Base-by-base conservation (phyloP, 495 filamentous ascomycete genomes). In the Talaromyces stipitatus region DNA sequence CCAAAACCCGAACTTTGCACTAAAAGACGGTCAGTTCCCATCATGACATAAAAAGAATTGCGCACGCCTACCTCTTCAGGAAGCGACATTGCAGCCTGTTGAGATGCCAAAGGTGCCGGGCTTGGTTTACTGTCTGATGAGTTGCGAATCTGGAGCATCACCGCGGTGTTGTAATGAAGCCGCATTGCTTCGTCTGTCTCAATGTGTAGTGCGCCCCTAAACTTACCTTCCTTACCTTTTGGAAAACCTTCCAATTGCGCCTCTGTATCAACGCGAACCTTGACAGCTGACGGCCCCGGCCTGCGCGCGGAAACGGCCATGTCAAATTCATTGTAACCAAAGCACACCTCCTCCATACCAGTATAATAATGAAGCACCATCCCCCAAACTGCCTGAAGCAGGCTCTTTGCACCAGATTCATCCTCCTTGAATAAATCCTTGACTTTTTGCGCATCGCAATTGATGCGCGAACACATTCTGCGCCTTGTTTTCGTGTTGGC, bases 331-430 rank as follows among this genome's bases (percentile, higher is more conserved):
- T 74, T 71, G 57, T 76, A 81, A 12, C 82, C 82, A 62, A 85
- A 86, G 52, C 73, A 78, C 22, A 85, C 73, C 55, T 81, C 72
- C 36, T 82, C 74, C 10, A 74, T 72, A 1, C 74, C 75, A 30
- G 79, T 79, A 63, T 84, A 84, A 36, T 67, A 72, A 48, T 77
- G 67, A 46, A 85, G 64, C 1, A 84, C 70, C 20, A 85, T 56
- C 3, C 73, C 78, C 83, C 83, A 85, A 5, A 73, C 76, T 18
- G 79, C 66, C 56, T 79, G 74, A 53, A 84, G 58, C 20, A 78
- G 27, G 11, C 64, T 55, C 16, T 66, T 62, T 27, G 74, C 52
- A 43, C 65, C 55, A 0, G 62, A 61, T 56, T 66, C 60, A 12
- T 68, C 58, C 62, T 61, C 27, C 29, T 28, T 28, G 43, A 41